These are phyloP conservation scores for Barbarea vulgaris DNA, from an alignment of 345 rosid genomes.

Conservation along the genomic window DNA sequence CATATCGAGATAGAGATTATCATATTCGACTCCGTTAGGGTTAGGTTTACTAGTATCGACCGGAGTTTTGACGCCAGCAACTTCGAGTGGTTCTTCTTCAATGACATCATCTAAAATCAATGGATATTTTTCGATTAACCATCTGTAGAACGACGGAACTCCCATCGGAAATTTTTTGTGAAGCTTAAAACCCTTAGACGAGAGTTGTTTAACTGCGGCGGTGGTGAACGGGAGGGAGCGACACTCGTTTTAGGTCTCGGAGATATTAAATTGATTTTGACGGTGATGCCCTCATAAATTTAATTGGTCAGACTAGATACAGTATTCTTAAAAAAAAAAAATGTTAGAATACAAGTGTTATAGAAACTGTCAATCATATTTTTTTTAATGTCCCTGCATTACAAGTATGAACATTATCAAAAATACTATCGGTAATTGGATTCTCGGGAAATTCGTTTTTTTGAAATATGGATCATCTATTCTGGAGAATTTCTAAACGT, in stretches of 20 bases:
- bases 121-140: conserved; percentile 94
- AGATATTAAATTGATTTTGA: background rate
- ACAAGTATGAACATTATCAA: too few species aligned
- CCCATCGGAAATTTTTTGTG: conserved; percentile 52
- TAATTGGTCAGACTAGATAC: too few species aligned
- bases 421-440: too few species aligned
- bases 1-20: conserved; percentile 97
- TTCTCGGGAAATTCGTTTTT: too few species aligned
- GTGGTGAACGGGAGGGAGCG: background rate
- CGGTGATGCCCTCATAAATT: background rate
- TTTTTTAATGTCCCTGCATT: too few species aligned
- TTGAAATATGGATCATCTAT: too few species aligned
- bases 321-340: too few species aligned
- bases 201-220: background rate
- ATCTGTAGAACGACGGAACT: conserved; percentile 91
- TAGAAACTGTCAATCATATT: too few species aligned
- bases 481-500: too few species aligned
- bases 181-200: background rate
- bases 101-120: conserved; percentile 68
- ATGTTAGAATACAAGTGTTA: too few species aligned
- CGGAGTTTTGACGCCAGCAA: conserved; percentile 66
- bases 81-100: conserved; percentile 81
- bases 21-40: conserved; percentile 81
- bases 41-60: conserved; percentile 82
- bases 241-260: background rate